These are phyloP conservation scores for Penicillium sp. DNA, from an alignment of 2,329 filamentous ascomycete genomes.

Conservation along the genomic window DNA sequence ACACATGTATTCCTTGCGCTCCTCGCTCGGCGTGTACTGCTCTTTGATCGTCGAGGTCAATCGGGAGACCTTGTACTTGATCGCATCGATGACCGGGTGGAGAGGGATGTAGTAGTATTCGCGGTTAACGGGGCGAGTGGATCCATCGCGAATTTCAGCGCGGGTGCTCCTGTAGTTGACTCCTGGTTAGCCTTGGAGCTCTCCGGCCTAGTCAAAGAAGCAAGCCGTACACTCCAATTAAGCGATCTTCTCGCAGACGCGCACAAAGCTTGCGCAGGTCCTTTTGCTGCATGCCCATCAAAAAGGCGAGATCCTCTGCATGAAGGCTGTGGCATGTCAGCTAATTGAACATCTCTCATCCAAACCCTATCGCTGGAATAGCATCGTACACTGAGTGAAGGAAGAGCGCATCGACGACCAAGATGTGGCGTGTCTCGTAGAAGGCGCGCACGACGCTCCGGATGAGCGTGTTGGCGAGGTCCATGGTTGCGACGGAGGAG, in stretches of 20 bases:
- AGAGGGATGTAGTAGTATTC: constrained; percentile 99
- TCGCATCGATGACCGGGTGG: constrained; percentile 89
- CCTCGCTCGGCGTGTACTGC: constrained; percentile 76
- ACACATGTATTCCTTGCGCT: constrained; percentile 93
- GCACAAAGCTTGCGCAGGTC: constrained; percentile 89
- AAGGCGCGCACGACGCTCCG: constrained; percentile 86
- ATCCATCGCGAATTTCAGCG: constrained; percentile 78
- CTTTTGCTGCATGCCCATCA: constrained; percentile 89
- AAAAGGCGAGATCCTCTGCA: constrained; percentile 83
- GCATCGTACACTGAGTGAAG: constrained; percentile 70
- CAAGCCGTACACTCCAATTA: constrained; percentile 74
- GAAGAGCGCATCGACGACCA: constrained; percentile 80
- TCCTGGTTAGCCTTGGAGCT: constrained; percentile 20
- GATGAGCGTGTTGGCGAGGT: constrained; percentile 77
- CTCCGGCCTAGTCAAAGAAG: neutral
- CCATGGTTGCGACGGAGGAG: constrained; percentile 51
- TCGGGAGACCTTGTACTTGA: constrained; percentile 91
- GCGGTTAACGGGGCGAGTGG: constrained; percentile 79
- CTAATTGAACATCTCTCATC: constrained; percentile 3
- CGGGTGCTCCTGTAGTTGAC: constrained; percentile 65
- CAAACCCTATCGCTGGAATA: constrained; percentile 18
- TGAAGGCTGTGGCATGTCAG: constrained; percentile 64
- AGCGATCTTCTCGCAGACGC: constrained; percentile 81
- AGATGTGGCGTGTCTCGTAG: constrained; percentile 81
- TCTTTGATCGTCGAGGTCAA: constrained; percentile 89